phyloP scores from a whole-genome alignment of 2,329 filamentous ascomycete species.

The Helicocarpus griseus region DNA sequence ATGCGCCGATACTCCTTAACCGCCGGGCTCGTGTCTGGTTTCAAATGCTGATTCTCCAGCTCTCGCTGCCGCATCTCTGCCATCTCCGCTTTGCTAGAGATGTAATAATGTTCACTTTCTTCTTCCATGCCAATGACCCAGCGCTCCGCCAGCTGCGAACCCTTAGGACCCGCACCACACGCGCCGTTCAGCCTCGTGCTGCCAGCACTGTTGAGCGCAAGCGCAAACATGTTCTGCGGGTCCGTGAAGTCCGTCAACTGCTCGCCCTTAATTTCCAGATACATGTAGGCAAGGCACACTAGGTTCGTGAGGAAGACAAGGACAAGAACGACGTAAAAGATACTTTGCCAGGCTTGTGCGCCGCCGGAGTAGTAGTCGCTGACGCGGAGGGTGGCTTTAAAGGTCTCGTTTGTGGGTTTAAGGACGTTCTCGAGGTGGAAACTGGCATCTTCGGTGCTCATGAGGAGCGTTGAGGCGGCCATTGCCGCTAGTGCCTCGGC shows the following conservation, averaged over 20 bases:
- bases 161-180: slow-evolving; percentile 47
- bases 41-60: slow-evolving; percentile 9
- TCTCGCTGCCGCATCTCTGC: background rate
- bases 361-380: slow-evolving; percentile 64
- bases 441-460: slow-evolving; percentile 49
- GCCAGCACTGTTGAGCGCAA: slow-evolving; percentile 58
- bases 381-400: slow-evolving; percentile 54
- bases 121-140: slow-evolving; percentile 40
- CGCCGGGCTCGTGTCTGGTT: slow-evolving; percentile 18
- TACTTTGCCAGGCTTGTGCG: slow-evolving; percentile 48
- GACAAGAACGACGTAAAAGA: slow-evolving; percentile 58
- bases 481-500: slow-evolving; percentile 65
- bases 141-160: slow-evolving; percentile 38
- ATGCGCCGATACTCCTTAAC: slow-evolving; percentile 26
- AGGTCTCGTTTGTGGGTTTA: slow-evolving; percentile 36
- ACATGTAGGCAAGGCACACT: slow-evolving; percentile 54
- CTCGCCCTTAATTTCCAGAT: slow-evolving; percentile 43
- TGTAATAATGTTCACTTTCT: slow-evolving; percentile 43
- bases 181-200: slow-evolving; percentile 43
- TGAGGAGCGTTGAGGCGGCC: slow-evolving; percentile 55
- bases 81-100: slow-evolving; percentile 27
- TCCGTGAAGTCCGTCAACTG: slow-evolving; percentile 72
- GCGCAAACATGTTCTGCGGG: slow-evolving; percentile 62
- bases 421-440: slow-evolving; percentile 43
- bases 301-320: slow-evolving; percentile 59